Conservation (phyloP, 2,329 filamentous ascomycete genomes). For the Alternaria viburni region DNA sequence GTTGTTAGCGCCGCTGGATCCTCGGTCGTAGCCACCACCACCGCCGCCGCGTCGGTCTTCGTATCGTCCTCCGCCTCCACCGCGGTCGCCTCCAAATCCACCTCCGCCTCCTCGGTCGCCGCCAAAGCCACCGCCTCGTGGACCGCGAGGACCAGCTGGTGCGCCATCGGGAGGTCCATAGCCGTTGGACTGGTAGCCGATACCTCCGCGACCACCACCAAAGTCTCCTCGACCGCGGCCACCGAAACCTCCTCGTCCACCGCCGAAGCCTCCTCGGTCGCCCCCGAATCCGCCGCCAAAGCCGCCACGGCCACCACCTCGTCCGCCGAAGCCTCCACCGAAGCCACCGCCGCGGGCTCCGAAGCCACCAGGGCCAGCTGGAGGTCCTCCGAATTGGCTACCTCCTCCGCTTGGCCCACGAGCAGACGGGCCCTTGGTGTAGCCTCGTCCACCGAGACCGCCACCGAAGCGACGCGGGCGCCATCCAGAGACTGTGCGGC, state of each 20-base stretch:
- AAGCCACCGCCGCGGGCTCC: conserved; percentile 56
- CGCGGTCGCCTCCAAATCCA: conserved; percentile 31
- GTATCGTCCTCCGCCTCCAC: conserved; percentile 28
- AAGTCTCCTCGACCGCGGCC: conserved; percentile 42
- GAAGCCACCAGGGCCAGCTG: conserved; percentile 51
- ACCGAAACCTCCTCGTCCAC: conserved; percentile 29
- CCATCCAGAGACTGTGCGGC: conserved; percentile 93
- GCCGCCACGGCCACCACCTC: conserved; percentile 52
- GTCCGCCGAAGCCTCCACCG: conserved; percentile 54
- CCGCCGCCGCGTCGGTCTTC: conserved; percentile 25
- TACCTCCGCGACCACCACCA: conserved; percentile 54
- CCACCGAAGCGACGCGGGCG: conserved; percentile 89
- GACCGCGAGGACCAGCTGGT: conserved; percentile 55
- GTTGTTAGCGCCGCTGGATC: conserved; percentile 77
- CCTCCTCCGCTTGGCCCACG: conserved; percentile 73
- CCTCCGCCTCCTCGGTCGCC: conserved; percentile 43
- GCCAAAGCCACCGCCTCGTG: conserved; percentile 49
- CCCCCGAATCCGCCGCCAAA: conserved; percentile 47
- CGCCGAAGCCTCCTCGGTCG: conserved; percentile 54
- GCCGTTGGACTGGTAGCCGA: conserved; percentile 53
- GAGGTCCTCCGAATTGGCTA: conserved; percentile 60
- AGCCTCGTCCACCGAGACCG: conserved; percentile 88
- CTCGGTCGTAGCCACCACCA: conserved; percentile 36
- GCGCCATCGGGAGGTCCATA: conserved; percentile 55
- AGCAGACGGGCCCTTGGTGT: conserved; percentile 80